These are phyloP conservation scores for Ambrosia hybrid DNA, from an alignment of 140 eudicot species.

Conservation along the genomic window DNA sequence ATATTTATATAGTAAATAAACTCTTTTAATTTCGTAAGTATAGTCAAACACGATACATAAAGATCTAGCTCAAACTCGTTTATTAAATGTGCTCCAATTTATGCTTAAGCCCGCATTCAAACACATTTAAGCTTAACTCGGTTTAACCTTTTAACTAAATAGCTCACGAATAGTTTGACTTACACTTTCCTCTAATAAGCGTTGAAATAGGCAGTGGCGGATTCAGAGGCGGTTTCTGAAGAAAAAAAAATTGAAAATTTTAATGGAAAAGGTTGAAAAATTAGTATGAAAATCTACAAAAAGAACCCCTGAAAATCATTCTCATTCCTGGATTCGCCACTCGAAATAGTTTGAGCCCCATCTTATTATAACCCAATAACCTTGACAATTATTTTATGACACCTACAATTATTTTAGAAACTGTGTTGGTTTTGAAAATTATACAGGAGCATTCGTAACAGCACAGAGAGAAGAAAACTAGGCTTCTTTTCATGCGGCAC, in stretches of 20 bases:
- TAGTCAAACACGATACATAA: neutral
- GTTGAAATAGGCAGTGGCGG: no score
- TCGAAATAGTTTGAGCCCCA: neutral
- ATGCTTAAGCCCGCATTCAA: neutral
- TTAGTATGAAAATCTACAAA: no score
- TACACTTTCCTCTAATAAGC: neutral
- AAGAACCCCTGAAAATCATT: no score
- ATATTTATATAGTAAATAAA: no score
- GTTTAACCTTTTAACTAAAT: no score
- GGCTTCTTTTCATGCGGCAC: conserved; percentile 67
- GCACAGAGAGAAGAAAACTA: conserved; percentile 60
- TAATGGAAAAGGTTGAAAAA: no score
- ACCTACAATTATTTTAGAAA: neutral
- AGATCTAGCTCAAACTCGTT: neutral
- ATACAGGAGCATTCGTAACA: conserved; percentile 54
- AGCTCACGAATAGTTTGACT: neutral
- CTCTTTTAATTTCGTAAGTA: neutral
- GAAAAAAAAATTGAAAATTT: no score
- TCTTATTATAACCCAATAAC: neutral
- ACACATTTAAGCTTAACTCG: neutral
- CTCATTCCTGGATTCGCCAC: no score
- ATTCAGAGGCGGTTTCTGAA: no score
- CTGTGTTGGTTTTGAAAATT: conserved; percentile 9
- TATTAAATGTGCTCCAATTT: neutral
- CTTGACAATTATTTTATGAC: neutral